Evolutionary conservation across 129 eudicot species (phyloP).

Genomic region (Lactuca sativa): DNA sequence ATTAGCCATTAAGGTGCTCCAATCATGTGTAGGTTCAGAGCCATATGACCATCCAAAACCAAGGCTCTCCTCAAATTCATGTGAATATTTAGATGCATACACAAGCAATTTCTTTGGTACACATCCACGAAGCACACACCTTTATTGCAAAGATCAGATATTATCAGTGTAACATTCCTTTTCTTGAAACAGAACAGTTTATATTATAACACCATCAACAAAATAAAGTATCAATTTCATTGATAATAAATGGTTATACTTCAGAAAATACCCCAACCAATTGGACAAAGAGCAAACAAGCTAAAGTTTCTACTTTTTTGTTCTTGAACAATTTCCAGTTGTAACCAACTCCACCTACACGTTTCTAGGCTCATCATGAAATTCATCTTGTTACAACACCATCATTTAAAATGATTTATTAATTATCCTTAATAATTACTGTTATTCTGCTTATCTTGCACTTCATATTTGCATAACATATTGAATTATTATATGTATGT

Average conservation of each 20-base stretch:
- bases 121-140: constrained; percentile 99
- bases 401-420: background rate
- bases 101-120: constrained; percentile 96
- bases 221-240: constrained; percentile 15
- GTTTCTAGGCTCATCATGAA: background rate
- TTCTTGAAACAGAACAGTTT: constrained; percentile 3
- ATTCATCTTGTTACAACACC: background rate
- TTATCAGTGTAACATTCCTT: constrained; percentile 17
- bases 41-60: constrained; percentile 97
- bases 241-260: background rate
- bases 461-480: background rate
- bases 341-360: background rate
- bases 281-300: too few relatives aligned
- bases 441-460: constrained; percentile 19
- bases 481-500: background rate
- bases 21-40: constrained; percentile 91
- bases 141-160: constrained; percentile 35
- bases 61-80: constrained; percentile 94
- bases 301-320: background rate
- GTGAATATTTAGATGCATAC: constrained; percentile 93
- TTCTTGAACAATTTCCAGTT: constrained; percentile 1
- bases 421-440: background rate
- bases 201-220: constrained; percentile 14
- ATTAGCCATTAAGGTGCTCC: constrained; percentile 93
- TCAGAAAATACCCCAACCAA: constrained; percentile 14